Base-by-base conservation (phyloP, 257 asterid species). In the Phtheirospermum japonicum region DNA sequence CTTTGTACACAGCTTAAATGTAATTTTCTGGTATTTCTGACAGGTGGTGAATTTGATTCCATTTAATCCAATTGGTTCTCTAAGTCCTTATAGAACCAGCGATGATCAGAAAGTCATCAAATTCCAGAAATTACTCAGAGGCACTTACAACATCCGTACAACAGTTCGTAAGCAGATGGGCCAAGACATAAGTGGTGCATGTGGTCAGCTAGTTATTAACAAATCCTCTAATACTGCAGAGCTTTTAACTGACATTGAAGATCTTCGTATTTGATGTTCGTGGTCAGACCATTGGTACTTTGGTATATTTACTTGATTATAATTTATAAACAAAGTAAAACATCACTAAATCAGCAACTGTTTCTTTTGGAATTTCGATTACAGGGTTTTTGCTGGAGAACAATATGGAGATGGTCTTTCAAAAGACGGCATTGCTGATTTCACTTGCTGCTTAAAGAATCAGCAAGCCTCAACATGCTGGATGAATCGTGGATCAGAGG, bases 1-100 rank as follows among this genome's bases (percentile, higher is more conserved):
- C 62, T 30, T 34, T 61, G 10, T 39, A 59, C 18, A 12, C 43
- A 56, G 43, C 56, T 32, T 54, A 52, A 61, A 71, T 65, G 18
- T 66, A 40, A 36, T 39, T 23, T 34, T 26, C 10, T 61, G 59
- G 62, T 30, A 19, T 62, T 58, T 55, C 39, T 51, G 49, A 59
- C 91, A 93, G 99, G 99, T 93, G 71, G 78, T 93, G 48, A 93
- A 93, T 80, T 75, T 93, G 82, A 93, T 93, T 58, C 99, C 99
- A 18, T 93, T 93, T 61, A 93, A 93, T 78, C 97, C 99, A 4
- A 93, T 93, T 23, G 97, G 97, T 64, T 76, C 83, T 46, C 74
- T 83, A 57, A 93, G 97, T 76, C 53, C 66, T 18, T 93, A 80
- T 58, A 72, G 12, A 53, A 77, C 91, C 36, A 93, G 94, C 67